phyloP scores from a whole-genome alignment of 805 yeast genomes.

The Wickerhamomyces mucosus region DNA sequence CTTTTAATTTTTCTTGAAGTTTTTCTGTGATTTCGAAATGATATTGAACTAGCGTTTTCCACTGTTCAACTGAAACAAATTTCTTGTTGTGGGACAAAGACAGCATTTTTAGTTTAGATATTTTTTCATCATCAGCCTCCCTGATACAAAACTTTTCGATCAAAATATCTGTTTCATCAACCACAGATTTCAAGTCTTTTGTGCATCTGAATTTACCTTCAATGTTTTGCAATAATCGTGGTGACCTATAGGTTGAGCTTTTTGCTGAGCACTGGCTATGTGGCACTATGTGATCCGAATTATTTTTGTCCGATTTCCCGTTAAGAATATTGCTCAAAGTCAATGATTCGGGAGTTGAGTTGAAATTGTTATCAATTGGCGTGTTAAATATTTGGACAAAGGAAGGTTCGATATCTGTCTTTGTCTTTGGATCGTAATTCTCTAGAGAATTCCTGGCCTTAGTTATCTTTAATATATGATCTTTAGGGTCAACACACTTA shows the following conservation, averaged over 20 bases:
- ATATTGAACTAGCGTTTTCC: conserved; percentile 7
- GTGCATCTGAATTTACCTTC: background rate
- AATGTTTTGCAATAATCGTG: conserved; percentile 6
- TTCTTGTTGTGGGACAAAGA: background rate
- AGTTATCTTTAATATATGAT: too few relatives aligned
- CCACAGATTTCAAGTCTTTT: conserved; percentile 1
- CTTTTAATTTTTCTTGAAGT: conserved; percentile 2
- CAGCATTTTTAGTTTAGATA: conserved; percentile 1
- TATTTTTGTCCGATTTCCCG: too few relatives aligned
- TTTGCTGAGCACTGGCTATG: background rate
- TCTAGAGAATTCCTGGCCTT: too few relatives aligned
- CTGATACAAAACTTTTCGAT: conserved; percentile 2
- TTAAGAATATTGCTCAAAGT: too few relatives aligned
- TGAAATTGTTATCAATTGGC: too few relatives aligned
- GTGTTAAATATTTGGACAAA: too few relatives aligned
- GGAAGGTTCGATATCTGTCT: too few relatives aligned
- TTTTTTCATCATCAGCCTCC: background rate
- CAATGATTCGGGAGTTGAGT: too few relatives aligned
- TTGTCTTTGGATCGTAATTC: too few relatives aligned
- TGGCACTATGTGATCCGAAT: too few relatives aligned
- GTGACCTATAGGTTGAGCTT: conserved; percentile 9
- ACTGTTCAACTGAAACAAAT: conserved; percentile 1
- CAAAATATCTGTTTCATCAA: conserved; percentile 4
- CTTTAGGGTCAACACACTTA: too few relatives aligned
- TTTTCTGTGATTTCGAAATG: conserved; percentile 2